These are phyloP conservation scores for Pichia deserticola DNA, from an alignment of 805 yeast genomes.

Conservation along the genomic window DNA sequence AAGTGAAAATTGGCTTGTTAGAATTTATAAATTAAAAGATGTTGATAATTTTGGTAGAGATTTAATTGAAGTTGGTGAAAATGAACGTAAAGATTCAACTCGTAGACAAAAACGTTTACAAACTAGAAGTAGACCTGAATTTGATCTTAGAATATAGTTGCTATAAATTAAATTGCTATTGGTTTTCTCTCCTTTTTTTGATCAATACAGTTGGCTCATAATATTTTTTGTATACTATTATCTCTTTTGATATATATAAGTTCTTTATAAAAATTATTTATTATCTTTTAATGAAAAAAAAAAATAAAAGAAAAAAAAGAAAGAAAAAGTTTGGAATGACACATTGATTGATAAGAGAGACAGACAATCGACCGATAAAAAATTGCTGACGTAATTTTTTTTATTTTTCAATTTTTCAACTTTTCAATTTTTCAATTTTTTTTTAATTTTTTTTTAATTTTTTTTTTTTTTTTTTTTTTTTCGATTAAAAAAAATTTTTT, in stretches of 20 bases:
- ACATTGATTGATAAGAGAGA: too few species aligned
- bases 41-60: conserved; percentile 82
- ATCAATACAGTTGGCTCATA: too few species aligned
- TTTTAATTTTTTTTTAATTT: neutral
- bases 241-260: neutral
- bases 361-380: neutral
- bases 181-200: too few species aligned
- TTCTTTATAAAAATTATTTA: neutral
- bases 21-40: conserved; percentile 88
- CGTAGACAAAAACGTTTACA: conserved; percentile 23
- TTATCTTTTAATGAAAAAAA: too few species aligned
- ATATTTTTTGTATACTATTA: neutral
- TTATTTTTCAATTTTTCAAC: neutral
- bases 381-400: neutral
- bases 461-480: neutral
- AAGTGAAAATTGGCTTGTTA: conserved; percentile 92
- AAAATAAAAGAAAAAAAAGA: too few species aligned
- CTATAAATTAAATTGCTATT: too few species aligned
- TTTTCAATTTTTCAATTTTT: neutral
- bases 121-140: conserved; percentile 23
- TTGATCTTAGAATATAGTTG: conserved; percentile 18
- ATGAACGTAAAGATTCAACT: conserved; percentile 31
- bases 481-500: neutral
- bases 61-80: conserved; percentile 47
- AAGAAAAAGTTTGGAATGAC: too few species aligned